Evolutionary conservation across 1,139 yeast genomes (phyloP).

Genomic region (Taphrina communis): DNA sequence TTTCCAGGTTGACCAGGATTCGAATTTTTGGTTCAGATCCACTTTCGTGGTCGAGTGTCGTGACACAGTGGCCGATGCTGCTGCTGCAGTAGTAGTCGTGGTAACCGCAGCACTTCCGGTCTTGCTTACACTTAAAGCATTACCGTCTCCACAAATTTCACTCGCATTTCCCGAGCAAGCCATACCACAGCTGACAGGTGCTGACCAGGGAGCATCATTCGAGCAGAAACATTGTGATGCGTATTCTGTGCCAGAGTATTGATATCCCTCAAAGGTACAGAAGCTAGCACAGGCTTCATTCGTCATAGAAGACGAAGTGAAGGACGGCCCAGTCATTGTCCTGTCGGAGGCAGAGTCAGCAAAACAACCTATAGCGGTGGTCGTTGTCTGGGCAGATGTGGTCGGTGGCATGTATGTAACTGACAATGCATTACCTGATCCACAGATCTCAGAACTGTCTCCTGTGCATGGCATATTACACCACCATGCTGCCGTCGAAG

Average conservation of each 20-base stretch:
- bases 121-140: slow-evolving; percentile 18
- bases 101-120: slow-evolving; percentile 5
- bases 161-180: slow-evolving; percentile 26
- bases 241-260: slow-evolving; percentile 37
- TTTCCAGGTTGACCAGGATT: slow-evolving; percentile 37
- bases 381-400: not conserved
- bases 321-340: slow-evolving; percentile 32
- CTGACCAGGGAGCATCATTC: slow-evolving; percentile 23
- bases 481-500: slow-evolving; percentile 34
- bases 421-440: slow-evolving; percentile 35
- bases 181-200: slow-evolving; percentile 28
- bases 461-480: slow-evolving; percentile 41
- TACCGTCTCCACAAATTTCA: slow-evolving; percentile 36
- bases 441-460: slow-evolving; percentile 28
- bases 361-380: slow-evolving; percentile 30
- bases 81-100: slow-evolving; percentile 17
- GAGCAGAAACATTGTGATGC: slow-evolving; percentile 36
- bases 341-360: slow-evolving; percentile 25
- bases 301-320: slow-evolving; percentile 27
- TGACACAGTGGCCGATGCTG: slow-evolving; percentile 3
- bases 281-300: slow-evolving; percentile 31
- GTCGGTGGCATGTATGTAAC: slow-evolving; percentile 18
- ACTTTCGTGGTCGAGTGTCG: slow-evolving; percentile 2
- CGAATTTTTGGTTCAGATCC: slow-evolving; percentile 24
- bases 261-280: slow-evolving; percentile 32